Conservation (phyloP, 2,329 filamentous ascomycete genomes). For the Aspergillus aculeatinus region DNA sequence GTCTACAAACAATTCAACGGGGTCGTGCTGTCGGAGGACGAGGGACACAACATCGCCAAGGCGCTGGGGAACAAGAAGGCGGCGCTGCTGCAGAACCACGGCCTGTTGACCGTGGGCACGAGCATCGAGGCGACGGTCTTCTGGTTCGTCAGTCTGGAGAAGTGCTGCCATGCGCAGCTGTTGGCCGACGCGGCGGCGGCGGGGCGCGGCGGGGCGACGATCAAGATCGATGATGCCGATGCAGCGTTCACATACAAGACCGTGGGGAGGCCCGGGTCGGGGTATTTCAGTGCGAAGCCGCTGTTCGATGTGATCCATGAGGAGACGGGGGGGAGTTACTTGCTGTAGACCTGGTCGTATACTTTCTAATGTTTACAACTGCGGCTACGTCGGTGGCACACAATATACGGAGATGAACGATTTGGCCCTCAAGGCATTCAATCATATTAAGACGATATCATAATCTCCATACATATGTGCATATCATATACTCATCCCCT, state of each 20-base stretch:
- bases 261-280: conserved; percentile 60
- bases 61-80: conserved; percentile 52
- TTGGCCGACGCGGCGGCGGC: conserved; percentile 53
- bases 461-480: no score
- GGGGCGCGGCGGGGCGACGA: conserved; percentile 62
- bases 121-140: conserved; percentile 54
- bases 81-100: conserved; percentile 56
- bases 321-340: conserved; percentile 58
- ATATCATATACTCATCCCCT: conserved; percentile 13
- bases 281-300: conserved; percentile 71
- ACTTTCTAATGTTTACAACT: no score
- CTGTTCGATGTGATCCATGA: conserved; percentile 68
- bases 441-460: no score
- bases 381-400: no score
- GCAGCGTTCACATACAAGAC: conserved; percentile 66
- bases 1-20: conserved; percentile 56
- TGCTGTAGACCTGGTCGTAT: conserved; percentile 26
- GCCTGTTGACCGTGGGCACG: conserved; percentile 51
- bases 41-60: conserved; percentile 54
- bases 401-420: no score
- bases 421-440: no score
- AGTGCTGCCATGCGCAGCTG: conserved; percentile 55
- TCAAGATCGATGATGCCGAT: conserved; percentile 68
- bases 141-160: conserved; percentile 56
- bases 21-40: conserved; percentile 53